These are phyloP conservation scores for Populus davidiana DNA, from an alignment of 345 rosid genomes.

Conservation along the genomic window DNA sequence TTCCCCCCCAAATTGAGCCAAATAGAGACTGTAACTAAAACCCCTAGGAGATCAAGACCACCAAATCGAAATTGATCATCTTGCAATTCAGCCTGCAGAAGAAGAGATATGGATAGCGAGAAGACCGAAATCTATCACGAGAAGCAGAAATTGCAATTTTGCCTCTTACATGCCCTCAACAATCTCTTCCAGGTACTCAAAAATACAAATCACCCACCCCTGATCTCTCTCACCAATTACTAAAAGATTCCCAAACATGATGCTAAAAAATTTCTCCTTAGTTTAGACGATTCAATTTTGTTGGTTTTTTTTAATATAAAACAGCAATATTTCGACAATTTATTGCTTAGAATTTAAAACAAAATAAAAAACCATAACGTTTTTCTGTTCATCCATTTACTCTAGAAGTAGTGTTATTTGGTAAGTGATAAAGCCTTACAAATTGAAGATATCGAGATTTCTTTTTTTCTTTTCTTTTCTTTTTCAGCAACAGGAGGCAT, in stretches of 20 bases:
- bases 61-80: not conserved
- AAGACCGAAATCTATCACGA: constrained; percentile 65
- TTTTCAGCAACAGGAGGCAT: constrained; percentile 59
- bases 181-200: constrained; percentile 78
- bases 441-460: not conserved
- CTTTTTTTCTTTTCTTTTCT: not conserved
- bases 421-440: not conserved
- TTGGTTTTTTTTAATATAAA: too few species aligned
- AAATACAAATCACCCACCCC: not conserved
- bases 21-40: not conserved
- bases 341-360: too few species aligned
- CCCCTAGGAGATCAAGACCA: not conserved
- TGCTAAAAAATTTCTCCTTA: too few species aligned
- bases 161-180: constrained; percentile 85
- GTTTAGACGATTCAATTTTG: too few species aligned
- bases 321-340: too few species aligned
- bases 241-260: too few species aligned
- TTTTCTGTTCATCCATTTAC: not conserved
- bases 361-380: too few species aligned
- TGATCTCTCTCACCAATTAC: too few species aligned
- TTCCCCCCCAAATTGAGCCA: not conserved
- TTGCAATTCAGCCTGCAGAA: not conserved
- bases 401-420: too few species aligned
- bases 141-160: constrained; percentile 72
- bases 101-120: constrained; percentile 33